Base-by-base conservation (phyloP, 129 eudicot genomes). In the Arctium lappa region DNA sequence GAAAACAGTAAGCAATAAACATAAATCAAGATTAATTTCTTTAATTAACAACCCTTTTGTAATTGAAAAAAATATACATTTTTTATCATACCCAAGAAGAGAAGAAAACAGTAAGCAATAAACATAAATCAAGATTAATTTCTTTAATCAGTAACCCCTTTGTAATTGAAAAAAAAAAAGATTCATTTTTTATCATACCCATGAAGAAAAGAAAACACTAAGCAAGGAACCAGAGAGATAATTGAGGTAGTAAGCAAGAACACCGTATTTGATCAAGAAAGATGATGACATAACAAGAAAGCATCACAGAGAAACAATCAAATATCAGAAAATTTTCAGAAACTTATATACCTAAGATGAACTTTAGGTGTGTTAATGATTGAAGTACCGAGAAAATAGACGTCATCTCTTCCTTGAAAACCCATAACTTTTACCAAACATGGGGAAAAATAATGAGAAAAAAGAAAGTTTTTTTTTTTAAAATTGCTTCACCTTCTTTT, bases 371-470 rank as follows among this genome's bases (percentile, higher is more conserved):
- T 22, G 73, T 56, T 65, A 84, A 73, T 84, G 79, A 78, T 83
- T 78, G 75, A 66, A 40, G 74, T 84, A 53, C 73, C 69, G 72
- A 72, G 76, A 62, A 72, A 72, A 40, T 70, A 78, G 22, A 79
- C 66, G 81, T 77, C 86, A 76, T 68, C 37, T 48, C 37, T 80
- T 74, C 84, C 80, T 74, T 79, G 37, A 44, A 46, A 85, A 48
- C 63, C 65, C 81, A 48, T 5, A 75, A 50, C 69, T 76, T 81
- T 80, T 76, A 44, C 75, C 88, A 86, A 16, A 86, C 50, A 32
- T 72, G 73, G 65, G 37, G 79, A 32, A 39, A 56, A 74, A 30
- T 79, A 74, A 75, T 32, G 40, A 72, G 63, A 63, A 40, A 40
- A 85, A 63, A 66, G 69, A 44, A 53, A 56, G 56, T 31, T 1